Evolutionary conservation across 2,329 filamentous ascomycete species (phyloP), one percentile per base, ranked within the genome.

Genomic region (Malbranchea zuffiana): DNA sequence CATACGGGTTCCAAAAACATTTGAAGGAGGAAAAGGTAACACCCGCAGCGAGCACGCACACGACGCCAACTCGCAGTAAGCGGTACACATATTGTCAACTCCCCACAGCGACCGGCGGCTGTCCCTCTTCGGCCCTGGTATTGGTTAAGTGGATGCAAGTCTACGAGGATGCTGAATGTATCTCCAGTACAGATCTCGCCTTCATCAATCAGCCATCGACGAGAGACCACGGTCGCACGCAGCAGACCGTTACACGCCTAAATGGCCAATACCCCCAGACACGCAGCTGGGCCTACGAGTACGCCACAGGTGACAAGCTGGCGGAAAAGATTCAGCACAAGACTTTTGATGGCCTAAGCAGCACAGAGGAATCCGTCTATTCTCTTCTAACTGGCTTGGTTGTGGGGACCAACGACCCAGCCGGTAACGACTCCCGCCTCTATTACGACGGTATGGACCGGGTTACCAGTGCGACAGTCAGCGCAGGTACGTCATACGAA

Each of bases 371-470:
- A 20, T 25, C 3, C 3, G 17, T 11, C 18, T 34, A 27, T 26
- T 39, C 36, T 4, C 12, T 32, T 3, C 19, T 5, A 6, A 17
- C 36, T 17, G 36, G 36, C 13, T 23, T 39, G 19, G 34, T 12
- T 27, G 5, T 23, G 6, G 13, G 29, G 3, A 19, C 27, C 15
- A 39, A 6, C 20, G 16, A 15, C 27, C 19, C 5, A 25, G 30
- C 11, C 7, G 36, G 36, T 5, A 17, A 33, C 20, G 16, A 39
- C n/a, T 16, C 29, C 4, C 3, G 12, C 15, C 28, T 26, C 11
- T 3, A 39, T 13, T 39, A 39, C 25, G 36, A 39, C 30, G 10
- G 11, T 8, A 25, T 39, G 10, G 30, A 17, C 23, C 36, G 21
- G 26, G 5, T 26, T 7, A 23, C 34, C 10, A 26, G 27, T 10